phyloP scores from a whole-genome alignment of 2,329 filamentous ascomycete species.

The Emmonsiellopsis sp. region DNA sequence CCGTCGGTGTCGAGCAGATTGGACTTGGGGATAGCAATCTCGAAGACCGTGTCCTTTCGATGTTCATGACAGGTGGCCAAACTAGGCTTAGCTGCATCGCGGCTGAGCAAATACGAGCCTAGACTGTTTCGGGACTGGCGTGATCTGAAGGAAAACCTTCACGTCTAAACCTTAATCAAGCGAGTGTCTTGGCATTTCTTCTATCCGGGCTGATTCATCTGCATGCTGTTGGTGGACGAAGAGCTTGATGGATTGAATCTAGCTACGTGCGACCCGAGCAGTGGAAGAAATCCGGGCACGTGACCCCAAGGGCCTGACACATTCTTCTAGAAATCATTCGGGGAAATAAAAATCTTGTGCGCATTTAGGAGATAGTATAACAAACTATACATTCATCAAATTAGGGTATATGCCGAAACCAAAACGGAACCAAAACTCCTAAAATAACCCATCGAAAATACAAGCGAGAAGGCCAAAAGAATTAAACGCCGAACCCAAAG shows the following conservation, averaged over 20 bases:
- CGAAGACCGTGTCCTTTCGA: neutral
- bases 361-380: neutral
- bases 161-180: neutral
- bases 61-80: slow-evolving; percentile 1
- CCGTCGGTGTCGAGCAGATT: neutral
- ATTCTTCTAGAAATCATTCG: neutral
- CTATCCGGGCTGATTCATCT: too few species aligned
- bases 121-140: neutral
- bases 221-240: too few species aligned
- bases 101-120: neutral
- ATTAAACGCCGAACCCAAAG: too few species aligned
- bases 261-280: too few species aligned
- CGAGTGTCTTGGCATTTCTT: neutral
- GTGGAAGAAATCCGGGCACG: too few species aligned
- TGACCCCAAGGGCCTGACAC: too few species aligned
- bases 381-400: neutral
- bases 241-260: too few species aligned
- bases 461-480: neutral
- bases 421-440: too few species aligned
- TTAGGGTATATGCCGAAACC: neutral
- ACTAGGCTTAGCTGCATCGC: slow-evolving; percentile 1
- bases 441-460: neutral
- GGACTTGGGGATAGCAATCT: neutral
- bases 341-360: neutral
- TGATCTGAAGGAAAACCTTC: neutral